Base-by-base conservation (phyloP, 805 yeast species). In the Metschnikowia gelsemii region DNA sequence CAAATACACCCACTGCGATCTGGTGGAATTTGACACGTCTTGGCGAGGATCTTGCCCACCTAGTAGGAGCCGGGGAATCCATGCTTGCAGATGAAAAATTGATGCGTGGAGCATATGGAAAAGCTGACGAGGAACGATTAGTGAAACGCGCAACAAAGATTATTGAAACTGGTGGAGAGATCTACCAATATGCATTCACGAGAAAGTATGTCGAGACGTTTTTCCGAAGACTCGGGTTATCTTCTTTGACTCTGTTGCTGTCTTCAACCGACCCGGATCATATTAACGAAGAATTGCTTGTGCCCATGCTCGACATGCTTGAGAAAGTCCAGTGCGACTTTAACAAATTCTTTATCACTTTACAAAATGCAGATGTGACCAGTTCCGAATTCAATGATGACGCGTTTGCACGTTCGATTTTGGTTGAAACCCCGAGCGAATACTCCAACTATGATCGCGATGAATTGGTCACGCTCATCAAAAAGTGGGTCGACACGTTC, bases 11-110 rank as follows among this genome's bases (percentile, higher is more conserved):
- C 0, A 75, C 82, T 19, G 78, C 90, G 0, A 80, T 91, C 32
- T 88, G 96, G 95, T 91, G 96, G 95, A 93, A 91, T 60, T 69
- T 91, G 57, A 78, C 86, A 1, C 76, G 91, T 47, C 68, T 90
- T 16, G 96, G 91, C 2, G 96, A 93, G 58, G 80, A 83, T 38
- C 59, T 93, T 46, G 90, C 88, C 0, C 89, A 86, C 56, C 68
- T 90, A 17, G 68, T 90, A 25, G 96, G 96, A 8, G 82, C 84
- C 4, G 88, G 85, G 0, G 68, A 75, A 1, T 68, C 69, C 12
- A 58, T 77, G 8, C 57, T 84, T 9, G 68, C 74, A 30, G 59
- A 66, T 8, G 51, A 61, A 5, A 39, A 28, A n/a, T 36, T 49
- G 32, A 38, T 47, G 18, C 22, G 32, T 8, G 52, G 50, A 18